A percentile compares a stretch with the other conserved stretches of the same genome.
phyloP scores from a whole-genome alignment of 192 early-diverging fungal genomes.

The Rhizophagus prolifer region DNA sequence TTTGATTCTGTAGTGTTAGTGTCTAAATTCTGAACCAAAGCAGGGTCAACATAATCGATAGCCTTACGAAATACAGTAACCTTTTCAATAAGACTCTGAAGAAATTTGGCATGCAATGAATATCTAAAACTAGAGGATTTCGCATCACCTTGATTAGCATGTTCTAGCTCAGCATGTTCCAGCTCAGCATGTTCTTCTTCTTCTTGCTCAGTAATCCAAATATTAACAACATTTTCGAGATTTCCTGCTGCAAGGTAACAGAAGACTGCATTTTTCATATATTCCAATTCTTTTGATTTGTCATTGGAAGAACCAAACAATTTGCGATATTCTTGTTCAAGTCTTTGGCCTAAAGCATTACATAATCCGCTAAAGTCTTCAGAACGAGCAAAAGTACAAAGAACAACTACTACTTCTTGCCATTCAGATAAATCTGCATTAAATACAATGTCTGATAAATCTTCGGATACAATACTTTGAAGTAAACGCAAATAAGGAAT shows the following conservation, averaged over 20 bases:
- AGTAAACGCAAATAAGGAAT: conserved; percentile 83
- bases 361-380: conserved; percentile 79
- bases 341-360: conserved; percentile 64
- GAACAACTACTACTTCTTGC: conserved; percentile 88
- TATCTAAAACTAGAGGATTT: conserved; percentile 33
- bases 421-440: conserved; percentile 80
- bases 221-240: conserved; percentile 74
- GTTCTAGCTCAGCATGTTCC: conserved; percentile 14
- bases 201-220: conserved; percentile 74
- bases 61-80: conserved; percentile 92
- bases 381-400: conserved; percentile 89
- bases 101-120: conserved; percentile 49
- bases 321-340: conserved; percentile 50
- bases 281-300: conserved; percentile 31
- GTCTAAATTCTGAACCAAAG: conserved; percentile 50
- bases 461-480: conserved; percentile 75
- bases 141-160: conserved; percentile 5
- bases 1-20: conserved; percentile 37
- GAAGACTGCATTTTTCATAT: conserved; percentile 67
- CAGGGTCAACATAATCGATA: conserved; percentile 84
- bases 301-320: conserved; percentile 1
- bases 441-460: conserved; percentile 78
- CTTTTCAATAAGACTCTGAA: conserved; percentile 87
- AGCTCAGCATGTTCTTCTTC: conserved; percentile 43
- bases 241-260: conserved; percentile 83